A percentile compares a stretch with the other conserved stretches of the same genome.
Evolutionary conservation across 2,329 filamentous ascomycete genomes (phyloP).

Genomic region (Fusarium abutilonis): DNA sequence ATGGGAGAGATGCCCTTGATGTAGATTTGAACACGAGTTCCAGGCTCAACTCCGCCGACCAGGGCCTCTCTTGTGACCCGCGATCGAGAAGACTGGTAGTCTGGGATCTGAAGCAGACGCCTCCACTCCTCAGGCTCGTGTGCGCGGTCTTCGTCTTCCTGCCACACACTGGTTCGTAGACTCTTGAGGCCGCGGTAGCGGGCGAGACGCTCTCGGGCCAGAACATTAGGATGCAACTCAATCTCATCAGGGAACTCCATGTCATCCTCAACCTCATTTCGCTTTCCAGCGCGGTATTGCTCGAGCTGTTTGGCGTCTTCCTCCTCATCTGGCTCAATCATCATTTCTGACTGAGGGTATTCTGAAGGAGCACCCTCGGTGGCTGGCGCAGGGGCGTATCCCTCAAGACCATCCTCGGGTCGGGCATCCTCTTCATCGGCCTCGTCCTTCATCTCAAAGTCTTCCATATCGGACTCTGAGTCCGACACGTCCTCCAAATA

Average conservation of each 20-base stretch:
- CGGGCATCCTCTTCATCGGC: constrained; percentile 66
- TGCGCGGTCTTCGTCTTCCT: constrained; percentile 84
- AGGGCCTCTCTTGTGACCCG: constrained; percentile 82
- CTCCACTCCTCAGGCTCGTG: constrained; percentile 92
- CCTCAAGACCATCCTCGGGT: constrained; percentile 86
- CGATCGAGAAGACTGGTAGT: constrained; percentile 87
- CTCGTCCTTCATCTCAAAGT: constrained; percentile 67
- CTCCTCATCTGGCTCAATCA: constrained; percentile 86
- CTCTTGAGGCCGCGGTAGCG: constrained; percentile 94
- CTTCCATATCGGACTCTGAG: constrained; percentile 86
- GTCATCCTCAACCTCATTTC: constrained; percentile 86
- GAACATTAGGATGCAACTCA: constrained; percentile 86
- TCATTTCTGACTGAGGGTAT: constrained; percentile 93
- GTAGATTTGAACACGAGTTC: constrained; percentile 84
- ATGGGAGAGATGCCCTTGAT: constrained; percentile 64
- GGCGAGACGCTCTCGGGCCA: constrained; percentile 84
- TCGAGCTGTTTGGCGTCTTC: constrained; percentile 79
- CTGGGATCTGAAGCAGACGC: constrained; percentile 83
- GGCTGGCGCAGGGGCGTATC: constrained; percentile 70
- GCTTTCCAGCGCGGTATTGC: constrained; percentile 80
- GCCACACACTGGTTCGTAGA: constrained; percentile 86
- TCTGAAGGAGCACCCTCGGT: constrained; percentile 86
- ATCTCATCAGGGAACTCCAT: constrained; percentile 97
- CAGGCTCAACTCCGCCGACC: constrained; percentile 85
- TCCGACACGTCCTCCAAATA: constrained; percentile 83